phyloP scores from a whole-genome alignment of 495 filamentous ascomycete genomes.

The Penicillium ucsense region DNA sequence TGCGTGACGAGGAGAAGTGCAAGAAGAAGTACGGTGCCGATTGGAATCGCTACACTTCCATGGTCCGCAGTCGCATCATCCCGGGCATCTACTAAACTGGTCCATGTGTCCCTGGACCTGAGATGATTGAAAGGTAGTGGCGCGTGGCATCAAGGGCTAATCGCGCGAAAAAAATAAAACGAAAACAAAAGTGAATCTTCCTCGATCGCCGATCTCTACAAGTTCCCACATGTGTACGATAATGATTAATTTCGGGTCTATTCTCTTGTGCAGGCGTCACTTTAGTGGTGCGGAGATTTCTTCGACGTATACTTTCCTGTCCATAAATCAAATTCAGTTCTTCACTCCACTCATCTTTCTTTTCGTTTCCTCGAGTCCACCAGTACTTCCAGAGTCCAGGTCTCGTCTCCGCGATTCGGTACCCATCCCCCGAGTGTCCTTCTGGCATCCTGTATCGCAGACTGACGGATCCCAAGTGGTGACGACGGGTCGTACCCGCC shows the following conservation, averaged over 20 bases:
- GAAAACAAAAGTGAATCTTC: too few species aligned
- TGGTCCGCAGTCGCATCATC: conserved; percentile 77
- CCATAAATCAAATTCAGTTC: background rate
- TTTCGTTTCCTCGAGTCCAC: conserved; percentile 29
- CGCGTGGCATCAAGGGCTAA: too few species aligned
- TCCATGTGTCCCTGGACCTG: background rate
- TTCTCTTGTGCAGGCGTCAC: too few species aligned
- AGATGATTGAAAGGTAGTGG: background rate
- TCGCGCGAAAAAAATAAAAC: too few species aligned
- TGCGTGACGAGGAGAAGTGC: conserved; percentile 90
- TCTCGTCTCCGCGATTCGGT: conserved; percentile 30
- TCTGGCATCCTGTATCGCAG: conserved; percentile 27
- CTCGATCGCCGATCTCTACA: too few species aligned
- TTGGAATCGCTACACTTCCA: conserved; percentile 80
- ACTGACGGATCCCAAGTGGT: conserved; percentile 12
- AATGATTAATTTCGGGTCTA: background rate
- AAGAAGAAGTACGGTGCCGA: conserved; percentile 83
- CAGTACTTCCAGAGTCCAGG: conserved; percentile 30
- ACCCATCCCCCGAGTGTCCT: conserved; percentile 28
- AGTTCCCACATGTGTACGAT: background rate
- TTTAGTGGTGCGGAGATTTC: too few species aligned
- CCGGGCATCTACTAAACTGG: conserved; percentile 71
- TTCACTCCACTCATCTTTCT: conserved; percentile 9
- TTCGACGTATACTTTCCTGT: too few species aligned
- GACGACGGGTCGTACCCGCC: background rate